phyloP scores from a whole-genome alignment of 805 yeast species.

The Kockiozyma suomiensis region DNA sequence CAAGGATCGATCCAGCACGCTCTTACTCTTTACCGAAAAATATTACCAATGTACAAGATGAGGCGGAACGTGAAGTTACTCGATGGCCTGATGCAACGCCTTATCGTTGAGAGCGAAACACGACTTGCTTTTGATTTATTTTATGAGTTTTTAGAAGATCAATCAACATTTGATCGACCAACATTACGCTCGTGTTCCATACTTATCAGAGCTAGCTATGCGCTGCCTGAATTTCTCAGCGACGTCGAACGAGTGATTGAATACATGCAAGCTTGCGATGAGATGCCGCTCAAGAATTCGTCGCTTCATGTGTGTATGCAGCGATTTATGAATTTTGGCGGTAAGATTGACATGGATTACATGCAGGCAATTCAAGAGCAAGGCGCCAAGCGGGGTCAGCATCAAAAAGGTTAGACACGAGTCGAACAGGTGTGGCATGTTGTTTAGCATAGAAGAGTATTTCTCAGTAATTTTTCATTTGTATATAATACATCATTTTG shows the following conservation, averaged over 20 bases:
- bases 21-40: slow-evolving; percentile 6
- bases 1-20: slow-evolving; percentile 24
- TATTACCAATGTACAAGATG: slow-evolving; percentile 11
- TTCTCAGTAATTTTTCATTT: background rate
- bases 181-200: background rate
- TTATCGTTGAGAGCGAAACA: slow-evolving; percentile 5
- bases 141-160: slow-evolving; percentile 7
- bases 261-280: background rate
- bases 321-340: background rate
- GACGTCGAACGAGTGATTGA: slow-evolving; percentile 5
- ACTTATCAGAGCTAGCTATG: slow-evolving; percentile 5
- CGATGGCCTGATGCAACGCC: slow-evolving; percentile 6
- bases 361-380: no score
- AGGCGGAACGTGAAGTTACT: background rate
- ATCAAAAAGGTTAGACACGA: no score
- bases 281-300: background rate
- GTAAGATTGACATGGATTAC: background rate
- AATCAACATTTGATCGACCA: slow-evolving; percentile 1
- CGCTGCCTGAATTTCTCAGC: background rate
- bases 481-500: background rate
- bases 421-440: no score
- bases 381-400: no score
- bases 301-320: background rate
- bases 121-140: slow-evolving; percentile 17
- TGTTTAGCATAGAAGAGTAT: no score